Evolutionary conservation across 2,329 filamentous ascomycete species (phyloP), one percentile per base, ranked within the genome.

Genomic region (Phialophora verrucosa): DNA sequence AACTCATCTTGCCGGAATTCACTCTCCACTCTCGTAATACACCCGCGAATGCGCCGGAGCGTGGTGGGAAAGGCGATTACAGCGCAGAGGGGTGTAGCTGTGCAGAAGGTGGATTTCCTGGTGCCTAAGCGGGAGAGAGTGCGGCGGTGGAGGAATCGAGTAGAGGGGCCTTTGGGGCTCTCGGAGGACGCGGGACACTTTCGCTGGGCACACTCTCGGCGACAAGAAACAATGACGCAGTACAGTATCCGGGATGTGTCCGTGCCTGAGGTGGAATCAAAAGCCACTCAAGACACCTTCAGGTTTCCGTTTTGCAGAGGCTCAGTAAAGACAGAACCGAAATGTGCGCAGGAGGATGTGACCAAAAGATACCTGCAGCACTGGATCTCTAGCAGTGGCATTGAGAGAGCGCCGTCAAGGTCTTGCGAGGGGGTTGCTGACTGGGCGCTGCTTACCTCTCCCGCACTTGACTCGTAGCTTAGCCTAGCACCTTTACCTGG

Each of bases 1-100:
- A 93, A 87, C 93, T 97, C 95, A 99, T 98, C 77, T 75, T 73
- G 69, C 60, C 23, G n/a, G 50, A 6, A n/a, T 8, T 44, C 5
- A 44, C 38, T 44, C 14, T 44, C 17, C 38, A 7, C 38, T 44
- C 49, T 54, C 14, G 49, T 12, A 27, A 31, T n/a, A 20, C 14
- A 31, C 20, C 14, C 27, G 23, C 25, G n/a, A 29, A 20, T 27
- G 29, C 29, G 27, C 27, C 29, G 53, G 29, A 35, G 29, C 10
- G 53, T 29, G 10, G n/a, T 14, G 32, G 25, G 17, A 56, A 11
- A 29, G 12, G 3, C 25, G 29, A 17, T 31, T 55, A 20, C 29
- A 10, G 29, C 25, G 25, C n/a, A 31, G 53, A 55, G 29, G 7
- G n/a, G 7, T 29, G 29, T 12, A 20, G 29, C 4, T 25, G 29